Evolutionary conservation across 805 yeast genomes (phyloP), one percentile per base, ranked within the genome.

Genomic region (Starmerella khaoyaiensis): DNA sequence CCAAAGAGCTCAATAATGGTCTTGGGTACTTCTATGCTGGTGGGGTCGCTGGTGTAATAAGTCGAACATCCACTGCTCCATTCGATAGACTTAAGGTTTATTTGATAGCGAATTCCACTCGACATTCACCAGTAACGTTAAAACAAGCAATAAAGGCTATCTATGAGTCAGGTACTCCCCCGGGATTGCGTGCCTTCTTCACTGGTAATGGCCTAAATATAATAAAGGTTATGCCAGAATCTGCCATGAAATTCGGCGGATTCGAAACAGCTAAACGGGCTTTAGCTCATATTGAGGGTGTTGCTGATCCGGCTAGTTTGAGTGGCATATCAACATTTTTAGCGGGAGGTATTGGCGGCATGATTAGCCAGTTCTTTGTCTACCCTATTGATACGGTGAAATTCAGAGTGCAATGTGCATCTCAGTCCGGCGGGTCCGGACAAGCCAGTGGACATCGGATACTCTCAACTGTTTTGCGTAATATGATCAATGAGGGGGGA

Each of bases 321-420:
- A 79, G 94, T 0, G 74, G 75, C 45, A 53, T 71, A 1, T 71
- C 96, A 1, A 84, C 95, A 0, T 90, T 84, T 54, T 57, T 82
- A 22, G 84, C 95, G 18, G 98, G 98, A 60, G 98, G 98, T 33
- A 56, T 90, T 29, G 98, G 96, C 28, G 98, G 98, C 54, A 93
- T 90, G 40, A 72, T 76, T 19, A 79, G 96, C 1, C 98, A 90
- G 58, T 74, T 86, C 51, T 69, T 90, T 0, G 94, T 87, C 3
- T 90, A 90, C 57, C 98, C 98, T 6, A 76, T 90, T 11, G 98
- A 90, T 60, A 90, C 98, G 0, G 64, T 90, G 36, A 90, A 90
- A 57, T 90, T 81, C 58, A 71, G 98, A 51, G 66, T 90, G 31
- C 98, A 90, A 57, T 90, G 97, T 61, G 93, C 93, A 7, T 75